phyloP scores from a whole-genome alignment of 257 asterid genomes.

The Rubia yunnanensis region DNA sequence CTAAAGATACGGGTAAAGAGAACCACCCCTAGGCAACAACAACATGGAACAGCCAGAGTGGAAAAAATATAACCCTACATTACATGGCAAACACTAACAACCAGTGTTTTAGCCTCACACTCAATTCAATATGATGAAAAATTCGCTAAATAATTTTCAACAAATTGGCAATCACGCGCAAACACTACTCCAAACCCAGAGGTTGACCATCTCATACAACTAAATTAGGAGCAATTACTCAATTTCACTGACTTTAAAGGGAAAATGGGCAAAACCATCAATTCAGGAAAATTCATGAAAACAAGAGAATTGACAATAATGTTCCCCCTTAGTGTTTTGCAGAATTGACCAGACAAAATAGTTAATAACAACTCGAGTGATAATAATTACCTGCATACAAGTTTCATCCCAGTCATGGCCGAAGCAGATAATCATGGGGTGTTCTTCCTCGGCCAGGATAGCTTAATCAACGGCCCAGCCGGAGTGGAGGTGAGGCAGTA shows the following conservation, averaged over 20 bases:
- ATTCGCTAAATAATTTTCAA: background rate
- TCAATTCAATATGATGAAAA: background rate
- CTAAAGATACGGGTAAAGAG: conserved; percentile 93
- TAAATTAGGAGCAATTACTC: too few species aligned
- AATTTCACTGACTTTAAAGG: too few species aligned
- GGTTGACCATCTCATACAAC: background rate
- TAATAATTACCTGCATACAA: conserved; percentile 86
- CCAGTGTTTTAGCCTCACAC: background rate
- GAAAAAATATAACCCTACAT: conserved; percentile 84
- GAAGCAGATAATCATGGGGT: conserved; percentile 82
- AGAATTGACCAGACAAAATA: too few species aligned
- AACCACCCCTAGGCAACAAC: conserved; percentile 96
- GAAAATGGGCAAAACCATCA: too few species aligned
- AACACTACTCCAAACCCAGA: background rate
- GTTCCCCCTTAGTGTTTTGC: too few species aligned
- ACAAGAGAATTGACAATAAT: too few species aligned
- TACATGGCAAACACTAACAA: conserved; percentile 15
- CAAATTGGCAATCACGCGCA: background rate
- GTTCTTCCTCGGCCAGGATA: conserved; percentile 87
- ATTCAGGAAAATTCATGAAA: too few species aligned
- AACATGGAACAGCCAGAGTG: conserved; percentile 93
- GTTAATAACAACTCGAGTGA: too few species aligned
- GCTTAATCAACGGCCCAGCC: conserved; percentile 98
- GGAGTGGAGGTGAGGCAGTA: too few species aligned
- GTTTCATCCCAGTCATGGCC: conserved; percentile 95